phyloP scores from a whole-genome alignment of 2,329 filamentous ascomycete species.

The Neopestalotiopsis sp. region DNA sequence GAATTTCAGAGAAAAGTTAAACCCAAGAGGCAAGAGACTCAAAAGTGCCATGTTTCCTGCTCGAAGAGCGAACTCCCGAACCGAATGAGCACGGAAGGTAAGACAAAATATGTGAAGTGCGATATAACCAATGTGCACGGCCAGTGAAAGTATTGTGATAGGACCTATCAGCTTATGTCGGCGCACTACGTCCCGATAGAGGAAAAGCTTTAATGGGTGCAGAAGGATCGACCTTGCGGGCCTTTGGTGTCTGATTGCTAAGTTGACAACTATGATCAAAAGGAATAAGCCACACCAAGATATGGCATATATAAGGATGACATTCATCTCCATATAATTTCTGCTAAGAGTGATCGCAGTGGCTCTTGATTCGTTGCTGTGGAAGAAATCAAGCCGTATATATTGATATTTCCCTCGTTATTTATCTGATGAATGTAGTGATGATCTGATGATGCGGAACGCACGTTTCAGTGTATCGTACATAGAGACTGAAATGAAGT shows the following conservation, averaged over 20 bases:
- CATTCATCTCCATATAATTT: not conserved
- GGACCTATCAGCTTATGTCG: too few species aligned
- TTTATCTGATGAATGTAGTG: not conserved
- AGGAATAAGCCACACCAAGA: constrained; percentile 5
- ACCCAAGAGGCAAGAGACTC: too few species aligned
- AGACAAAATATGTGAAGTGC: too few species aligned
- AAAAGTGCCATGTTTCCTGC: too few species aligned
- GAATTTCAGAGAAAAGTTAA: too few species aligned
- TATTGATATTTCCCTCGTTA: constrained; percentile 1
- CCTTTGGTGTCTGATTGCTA: not conserved
- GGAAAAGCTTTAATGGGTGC: not conserved
- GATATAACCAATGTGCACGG: too few species aligned
- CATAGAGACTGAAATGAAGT: constrained; percentile 4
- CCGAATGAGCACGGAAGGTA: too few species aligned
- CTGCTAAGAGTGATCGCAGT: too few species aligned
- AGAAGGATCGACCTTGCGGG: not conserved
- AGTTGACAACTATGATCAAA: not conserved
- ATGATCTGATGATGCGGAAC: constrained; percentile 1
- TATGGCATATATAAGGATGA: constrained; percentile 7
- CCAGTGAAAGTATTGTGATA: too few species aligned
- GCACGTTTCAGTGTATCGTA: constrained; percentile 8
- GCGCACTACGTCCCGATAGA: not conserved
- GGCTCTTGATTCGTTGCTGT: not conserved
- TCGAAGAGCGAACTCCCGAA: too few species aligned
- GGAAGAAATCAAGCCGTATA: not conserved